A percentile compares a stretch with the other conserved stretches of the same genome.
phyloP scores from a whole-genome alignment of 495 filamentous ascomycete species.

The Aspergillus funiculosus region DNA sequence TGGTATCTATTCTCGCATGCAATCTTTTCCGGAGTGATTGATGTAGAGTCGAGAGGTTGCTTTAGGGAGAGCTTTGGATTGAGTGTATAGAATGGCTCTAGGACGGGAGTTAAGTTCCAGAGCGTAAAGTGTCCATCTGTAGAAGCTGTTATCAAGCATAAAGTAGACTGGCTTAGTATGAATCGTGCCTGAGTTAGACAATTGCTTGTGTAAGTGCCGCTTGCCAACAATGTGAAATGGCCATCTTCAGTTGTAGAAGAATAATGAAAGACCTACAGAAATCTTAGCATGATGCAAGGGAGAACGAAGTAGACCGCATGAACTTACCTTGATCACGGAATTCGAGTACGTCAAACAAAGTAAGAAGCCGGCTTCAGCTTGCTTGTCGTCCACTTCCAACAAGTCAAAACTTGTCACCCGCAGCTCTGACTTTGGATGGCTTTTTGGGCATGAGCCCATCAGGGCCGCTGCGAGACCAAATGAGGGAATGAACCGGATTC shows the following conservation, averaged over 20 bases:
- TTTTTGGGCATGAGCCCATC: slow-evolving; percentile 55
- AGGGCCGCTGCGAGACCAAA: slow-evolving; percentile 55
- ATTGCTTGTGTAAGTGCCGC: slow-evolving; percentile 64
- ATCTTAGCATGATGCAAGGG: not conserved
- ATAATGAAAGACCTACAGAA: slow-evolving; percentile 53
- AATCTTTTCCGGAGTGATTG: slow-evolving; percentile 22
- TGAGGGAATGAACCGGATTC: slow-evolving; percentile 48
- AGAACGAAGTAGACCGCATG: too few relatives aligned
- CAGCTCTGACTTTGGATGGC: slow-evolving; percentile 60
- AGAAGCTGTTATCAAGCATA: slow-evolving; percentile 50
- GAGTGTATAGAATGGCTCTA: slow-evolving; percentile 31
- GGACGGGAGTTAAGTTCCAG: slow-evolving; percentile 42
- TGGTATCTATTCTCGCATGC: slow-evolving; percentile 35
- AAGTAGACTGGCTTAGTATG: slow-evolving; percentile 21
- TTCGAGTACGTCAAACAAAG: slow-evolving; percentile 71
- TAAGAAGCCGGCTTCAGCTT: slow-evolving; percentile 32
- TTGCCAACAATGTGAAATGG: slow-evolving; percentile 50
- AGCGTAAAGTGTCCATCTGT: slow-evolving; percentile 58
- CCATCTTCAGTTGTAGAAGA: slow-evolving; percentile 23
- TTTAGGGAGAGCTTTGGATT: slow-evolving; percentile 18
- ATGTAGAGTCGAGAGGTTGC: slow-evolving; percentile 11
- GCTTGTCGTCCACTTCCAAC: slow-evolving; percentile 31
- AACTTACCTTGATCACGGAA: slow-evolving; percentile 58
- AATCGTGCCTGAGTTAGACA: slow-evolving; percentile 72
- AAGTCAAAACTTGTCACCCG: slow-evolving; percentile 71